Base-by-base conservation (phyloP, 345 rosid genomes). In the Hevea brasiliensis region DNA sequence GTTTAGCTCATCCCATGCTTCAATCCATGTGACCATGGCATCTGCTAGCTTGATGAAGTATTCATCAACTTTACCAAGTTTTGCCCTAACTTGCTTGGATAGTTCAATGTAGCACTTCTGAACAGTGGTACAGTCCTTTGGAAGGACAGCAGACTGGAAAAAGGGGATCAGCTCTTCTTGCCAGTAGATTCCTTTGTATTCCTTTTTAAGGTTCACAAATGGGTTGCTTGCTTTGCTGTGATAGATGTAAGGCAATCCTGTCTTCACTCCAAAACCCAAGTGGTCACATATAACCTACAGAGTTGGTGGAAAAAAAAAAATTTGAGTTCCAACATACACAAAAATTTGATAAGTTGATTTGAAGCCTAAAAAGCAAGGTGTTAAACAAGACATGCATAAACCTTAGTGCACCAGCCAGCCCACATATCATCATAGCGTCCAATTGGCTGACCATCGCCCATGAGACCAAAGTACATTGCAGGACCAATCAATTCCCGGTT, bases 181-280 rank as follows among this genome's bases (percentile, higher is more conserved):
- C 97, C 97, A 92, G 89, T 87, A 92, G 60, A 92, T 90, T 72
- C 97, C 96, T 74, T 90, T 92, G 92, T 89, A 90, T 74, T 92
- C 96, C 86, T 92, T 92, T 87, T 83, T 90, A 17, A 92, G 79
- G 81, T 92, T 92, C 82, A 92, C 97, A 57, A 92, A 92, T 0
- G 97, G 97, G 81, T 90, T 92, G 84, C 97, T 92, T 0, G 96
- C 96, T 76, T 92, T 92, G 94, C 97, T 90, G 88, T 92, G 97
- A 87, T 85, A 92, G 74, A 92, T 89, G 88, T 92, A 92, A 1
- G 97, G 97, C 74, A 92, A 68, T 51, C 97, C 97, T 0, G 97
- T 90, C 86, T 92, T 92, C 79, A 92, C 94, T 74, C 97, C 97
- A 53, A 77, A 73, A 41, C 96, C 92, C 73, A 92, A 78, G 84